These are phyloP conservation scores for Lachnellula subtilissima DNA, from an alignment of 2,329 filamentous ascomycete genomes.

Conservation along the genomic window DNA sequence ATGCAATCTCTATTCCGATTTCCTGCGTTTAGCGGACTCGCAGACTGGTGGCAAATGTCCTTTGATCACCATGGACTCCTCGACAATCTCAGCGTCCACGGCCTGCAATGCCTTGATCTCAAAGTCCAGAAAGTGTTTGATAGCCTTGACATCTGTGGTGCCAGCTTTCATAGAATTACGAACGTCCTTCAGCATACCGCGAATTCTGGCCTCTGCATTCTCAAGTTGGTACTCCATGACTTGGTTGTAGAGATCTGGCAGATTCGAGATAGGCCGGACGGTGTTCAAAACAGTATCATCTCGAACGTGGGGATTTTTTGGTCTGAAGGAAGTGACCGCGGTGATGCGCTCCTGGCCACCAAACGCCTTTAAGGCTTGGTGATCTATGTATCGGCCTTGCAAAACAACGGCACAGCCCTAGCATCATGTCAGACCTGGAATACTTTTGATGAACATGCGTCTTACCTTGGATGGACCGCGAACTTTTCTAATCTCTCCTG, in stretches of 20 bases:
- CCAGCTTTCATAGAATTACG: slow-evolving; percentile 33
- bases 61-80: slow-evolving; percentile 27
- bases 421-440: slow-evolving; percentile 5
- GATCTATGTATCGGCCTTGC: slow-evolving; percentile 43
- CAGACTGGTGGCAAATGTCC: slow-evolving; percentile 28
- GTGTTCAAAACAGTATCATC: slow-evolving; percentile 38
- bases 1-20: slow-evolving; percentile 9
- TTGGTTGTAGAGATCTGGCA: slow-evolving; percentile 36
- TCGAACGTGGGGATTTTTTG: slow-evolving; percentile 34
- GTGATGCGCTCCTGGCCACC: slow-evolving; percentile 42
- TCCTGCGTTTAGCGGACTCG: slow-evolving; percentile 22
- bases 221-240: slow-evolving; percentile 37
- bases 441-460: not conserved
- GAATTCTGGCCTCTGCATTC: slow-evolving; percentile 34
- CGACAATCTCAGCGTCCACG: slow-evolving; percentile 32
- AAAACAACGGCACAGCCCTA: slow-evolving; percentile 40
- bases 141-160: slow-evolving; percentile 31
- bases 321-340: slow-evolving; percentile 43
- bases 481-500: slow-evolving; percentile 40
- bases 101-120: slow-evolving; percentile 30
- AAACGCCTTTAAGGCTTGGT: slow-evolving; percentile 38
- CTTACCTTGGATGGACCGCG: slow-evolving; percentile 40
- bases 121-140: slow-evolving; percentile 35
- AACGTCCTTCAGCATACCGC: slow-evolving; percentile 32
- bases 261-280: slow-evolving; percentile 34